A percentile compares a stretch with the other conserved stretches of the same genome.
phyloP scores from a whole-genome alignment of 345 rosid species.

The Dipteronia dyeriana region DNA sequence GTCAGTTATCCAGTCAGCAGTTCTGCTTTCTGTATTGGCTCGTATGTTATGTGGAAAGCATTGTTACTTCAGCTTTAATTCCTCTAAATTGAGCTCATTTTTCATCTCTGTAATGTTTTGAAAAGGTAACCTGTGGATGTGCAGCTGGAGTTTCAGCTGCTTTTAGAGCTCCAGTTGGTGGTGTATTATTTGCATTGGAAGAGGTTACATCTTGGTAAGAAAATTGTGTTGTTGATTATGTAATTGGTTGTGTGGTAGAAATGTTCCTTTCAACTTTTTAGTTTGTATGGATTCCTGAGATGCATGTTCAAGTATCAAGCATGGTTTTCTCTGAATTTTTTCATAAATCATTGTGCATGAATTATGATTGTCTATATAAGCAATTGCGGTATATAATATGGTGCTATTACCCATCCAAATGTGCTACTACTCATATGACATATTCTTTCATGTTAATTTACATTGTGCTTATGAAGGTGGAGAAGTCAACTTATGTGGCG shows the following conservation, averaged over 20 bases:
- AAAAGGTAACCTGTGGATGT: slow-evolving; percentile 99
- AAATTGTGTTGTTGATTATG: slow-evolving; percentile 14
- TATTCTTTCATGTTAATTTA: slow-evolving; percentile 14
- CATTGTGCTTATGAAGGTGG: slow-evolving; percentile 69
- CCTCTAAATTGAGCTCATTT: slow-evolving; percentile 23
- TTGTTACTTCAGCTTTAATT: not conserved
- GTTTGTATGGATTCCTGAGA: not conserved
- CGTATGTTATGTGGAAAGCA: not conserved
- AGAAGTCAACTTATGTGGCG: slow-evolving; percentile 99
- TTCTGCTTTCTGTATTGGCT: not conserved
- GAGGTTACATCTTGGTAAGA: slow-evolving; percentile 97
- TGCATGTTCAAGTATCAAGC: not conserved
- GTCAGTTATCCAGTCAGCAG: not conserved
- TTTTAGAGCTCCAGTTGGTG: slow-evolving; percentile 99
- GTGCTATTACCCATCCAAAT: not conserved
- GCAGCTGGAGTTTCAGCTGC: slow-evolving; percentile 99
- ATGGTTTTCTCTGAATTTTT: slow-evolving; percentile 6
- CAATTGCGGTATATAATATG: slow-evolving; percentile 14
- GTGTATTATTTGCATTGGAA: slow-evolving; percentile 94
- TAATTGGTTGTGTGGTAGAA: not conserved
- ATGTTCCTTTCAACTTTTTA: not conserved
- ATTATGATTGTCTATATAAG: not conserved
- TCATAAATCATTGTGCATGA: not conserved
- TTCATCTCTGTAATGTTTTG: slow-evolving; percentile 44
- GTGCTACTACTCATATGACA: not conserved